Evolutionary conservation across 805 yeast genomes (phyloP).

Genomic region (Kodamaea laetipori): DNA sequence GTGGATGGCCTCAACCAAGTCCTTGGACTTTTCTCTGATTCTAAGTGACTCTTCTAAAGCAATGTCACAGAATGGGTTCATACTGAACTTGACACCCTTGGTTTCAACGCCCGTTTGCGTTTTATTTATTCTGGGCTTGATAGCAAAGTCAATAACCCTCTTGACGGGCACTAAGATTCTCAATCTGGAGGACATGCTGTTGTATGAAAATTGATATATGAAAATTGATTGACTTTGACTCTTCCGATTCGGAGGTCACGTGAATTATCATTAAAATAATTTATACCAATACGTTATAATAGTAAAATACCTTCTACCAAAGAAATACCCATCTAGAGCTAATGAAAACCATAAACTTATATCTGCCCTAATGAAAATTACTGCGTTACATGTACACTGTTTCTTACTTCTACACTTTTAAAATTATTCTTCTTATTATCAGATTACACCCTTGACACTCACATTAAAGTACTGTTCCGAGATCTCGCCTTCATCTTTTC

Average conservation of each 20-base stretch:
- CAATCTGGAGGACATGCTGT: conserved; percentile 42
- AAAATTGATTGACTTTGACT: conserved; percentile 6
- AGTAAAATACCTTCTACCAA: too few relatives aligned
- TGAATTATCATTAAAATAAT: neutral
- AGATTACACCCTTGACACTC: neutral
- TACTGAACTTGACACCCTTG: conserved; percentile 86
- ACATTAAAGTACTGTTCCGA: conserved; percentile 16
- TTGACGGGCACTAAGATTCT: conserved; percentile 91
- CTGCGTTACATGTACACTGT: too few relatives aligned
- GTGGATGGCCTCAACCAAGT: conserved; percentile 75
- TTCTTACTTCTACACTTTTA: too few relatives aligned
- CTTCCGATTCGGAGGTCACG: conserved; percentile 7
- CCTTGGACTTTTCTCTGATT: conserved; percentile 66
- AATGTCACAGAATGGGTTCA: conserved; percentile 97
- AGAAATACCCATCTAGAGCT: too few relatives aligned
- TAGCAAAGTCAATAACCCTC: conserved; percentile 90
- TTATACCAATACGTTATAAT: too few relatives aligned
- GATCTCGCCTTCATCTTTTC: conserved; percentile 82
- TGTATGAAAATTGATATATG: neutral
- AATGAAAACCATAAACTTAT: too few relatives aligned
- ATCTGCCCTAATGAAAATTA: too few relatives aligned
- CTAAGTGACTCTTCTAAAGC: conserved; percentile 94
- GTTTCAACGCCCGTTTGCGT: conserved; percentile 82
- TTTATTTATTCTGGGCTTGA: conserved; percentile 89
- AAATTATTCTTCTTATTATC: too few relatives aligned